Evolutionary conservation across 1,284 basidiomycete genomes (phyloP).

Genomic region (Ceratobasidium sp.): DNA sequence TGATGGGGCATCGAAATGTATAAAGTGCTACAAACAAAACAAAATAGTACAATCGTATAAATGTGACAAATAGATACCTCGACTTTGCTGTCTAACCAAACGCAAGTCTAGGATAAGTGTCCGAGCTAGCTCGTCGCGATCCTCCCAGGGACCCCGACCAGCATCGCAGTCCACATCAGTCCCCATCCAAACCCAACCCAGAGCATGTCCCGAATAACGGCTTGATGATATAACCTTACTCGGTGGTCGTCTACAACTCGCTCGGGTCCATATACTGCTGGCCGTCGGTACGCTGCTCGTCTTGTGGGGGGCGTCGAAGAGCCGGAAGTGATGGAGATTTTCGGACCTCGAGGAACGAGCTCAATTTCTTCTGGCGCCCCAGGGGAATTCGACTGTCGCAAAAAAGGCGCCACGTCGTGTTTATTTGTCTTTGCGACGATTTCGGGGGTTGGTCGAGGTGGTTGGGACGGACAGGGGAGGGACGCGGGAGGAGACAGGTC

Average conservation of each 20-base stretch:
- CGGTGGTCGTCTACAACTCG: constrained; percentile 52
- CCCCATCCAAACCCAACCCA: constrained; percentile 44
- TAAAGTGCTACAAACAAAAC: too few species aligned
- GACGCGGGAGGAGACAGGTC: not conserved
- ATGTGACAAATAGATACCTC: not conserved
- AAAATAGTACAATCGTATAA: not conserved
- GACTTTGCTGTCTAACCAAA: too few species aligned
- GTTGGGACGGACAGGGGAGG: not conserved
- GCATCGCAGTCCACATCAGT: constrained; percentile 44
- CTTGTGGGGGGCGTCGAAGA: constrained; percentile 20
- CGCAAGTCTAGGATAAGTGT: too few species aligned
- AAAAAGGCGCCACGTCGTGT: constrained; percentile 21
- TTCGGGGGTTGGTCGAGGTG: constrained; percentile 4
- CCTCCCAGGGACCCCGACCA: constrained; percentile 37
- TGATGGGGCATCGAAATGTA: too few species aligned
- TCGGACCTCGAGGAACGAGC: not conserved
- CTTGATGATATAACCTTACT: constrained; percentile 51
- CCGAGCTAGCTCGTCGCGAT: too few species aligned
- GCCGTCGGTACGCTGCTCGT: constrained; percentile 44
- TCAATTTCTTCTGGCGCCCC: not conserved
- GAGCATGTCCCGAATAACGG: constrained; percentile 48
- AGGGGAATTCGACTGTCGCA: not conserved
- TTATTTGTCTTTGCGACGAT: constrained; percentile 15
- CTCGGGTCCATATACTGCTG: constrained; percentile 54
- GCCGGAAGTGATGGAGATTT: constrained; percentile 4